phyloP scores from a whole-genome alignment of 2,329 filamentous ascomycete genomes.

The Amauroascus niger region DNA sequence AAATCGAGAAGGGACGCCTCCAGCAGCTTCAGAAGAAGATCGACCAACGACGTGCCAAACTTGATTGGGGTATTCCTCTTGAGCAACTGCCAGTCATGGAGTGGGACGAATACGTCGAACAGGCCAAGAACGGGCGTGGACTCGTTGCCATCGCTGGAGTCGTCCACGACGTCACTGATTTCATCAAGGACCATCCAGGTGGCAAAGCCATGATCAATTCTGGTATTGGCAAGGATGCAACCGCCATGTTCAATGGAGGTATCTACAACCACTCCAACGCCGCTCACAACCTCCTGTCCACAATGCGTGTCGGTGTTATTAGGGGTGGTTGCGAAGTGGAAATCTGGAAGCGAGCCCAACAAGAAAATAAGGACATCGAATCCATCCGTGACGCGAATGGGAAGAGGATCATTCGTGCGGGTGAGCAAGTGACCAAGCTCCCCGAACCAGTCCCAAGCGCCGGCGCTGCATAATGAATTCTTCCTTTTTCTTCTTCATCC shows the following conservation, averaged over 20 bases:
- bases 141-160: conserved; percentile 73
- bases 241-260: conserved; percentile 84
- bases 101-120: conserved; percentile 76
- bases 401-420: conserved; percentile 74
- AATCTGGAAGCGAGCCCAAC: conserved; percentile 82
- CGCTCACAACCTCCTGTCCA: conserved; percentile 77
- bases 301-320: conserved; percentile 79
- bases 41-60: conserved; percentile 68
- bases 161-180: conserved; percentile 73
- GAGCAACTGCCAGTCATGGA: conserved; percentile 76
- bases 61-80: conserved; percentile 79
- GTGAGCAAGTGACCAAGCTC: conserved; percentile 75
- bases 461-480: conserved; percentile 56
- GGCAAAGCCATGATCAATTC: conserved; percentile 77
- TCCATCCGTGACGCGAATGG: conserved; percentile 72
- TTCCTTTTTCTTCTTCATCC: not conserved
- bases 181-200: conserved; percentile 84
- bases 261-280: conserved; percentile 86
- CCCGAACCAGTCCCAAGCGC: conserved; percentile 69
- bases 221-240: conserved; percentile 77
- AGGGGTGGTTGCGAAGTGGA: conserved; percentile 81
- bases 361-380: conserved; percentile 68
- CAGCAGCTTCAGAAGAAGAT: conserved; percentile 90
- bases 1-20: conserved; percentile 83
- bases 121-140: conserved; percentile 66